phyloP scores from a whole-genome alignment of 768 basidiomycete species.

The Albatrellus ellisii region DNA sequence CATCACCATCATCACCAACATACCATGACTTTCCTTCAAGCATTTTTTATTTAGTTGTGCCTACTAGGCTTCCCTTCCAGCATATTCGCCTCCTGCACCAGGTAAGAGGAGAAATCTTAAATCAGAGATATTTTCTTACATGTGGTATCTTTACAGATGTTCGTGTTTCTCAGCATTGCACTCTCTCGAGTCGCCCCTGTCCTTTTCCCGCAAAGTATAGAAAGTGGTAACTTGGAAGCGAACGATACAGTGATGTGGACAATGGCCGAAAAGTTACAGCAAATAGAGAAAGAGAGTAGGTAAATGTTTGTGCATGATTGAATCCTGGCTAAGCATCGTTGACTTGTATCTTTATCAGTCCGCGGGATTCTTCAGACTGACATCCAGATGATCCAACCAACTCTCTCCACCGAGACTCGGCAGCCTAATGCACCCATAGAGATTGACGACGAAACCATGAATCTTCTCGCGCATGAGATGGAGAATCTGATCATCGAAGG shows the following conservation, averaged over 20 bases:
- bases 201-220: conserved; percentile 30
- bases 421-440: neutral
- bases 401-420: neutral
- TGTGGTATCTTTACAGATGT: conserved; percentile 22
- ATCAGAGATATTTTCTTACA: neutral
- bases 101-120: conserved; percentile 1
- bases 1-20: conserved; percentile 33
- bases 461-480: conserved; percentile 13
- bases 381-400: neutral
- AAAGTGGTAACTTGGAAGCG: neutral
- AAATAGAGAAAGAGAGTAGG: conserved; percentile 8
- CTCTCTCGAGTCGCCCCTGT: conserved; percentile 59
- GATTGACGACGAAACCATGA: conserved; percentile 8
- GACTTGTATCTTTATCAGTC: neutral
- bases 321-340: neutral
- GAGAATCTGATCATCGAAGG: conserved; percentile 12
- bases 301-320: no score
- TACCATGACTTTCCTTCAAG: conserved; percentile 10
- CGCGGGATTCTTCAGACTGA: neutral
- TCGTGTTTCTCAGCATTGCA: conserved; percentile 62
- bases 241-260: conserved; percentile 1
- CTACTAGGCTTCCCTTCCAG: conserved; percentile 57
- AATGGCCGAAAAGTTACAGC: conserved; percentile 6
- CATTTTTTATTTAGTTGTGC: conserved; percentile 30
- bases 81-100: conserved; percentile 70